phyloP scores from a whole-genome alignment of 1,284 basidiomycete genomes.

The Austroboletus rostrupii region DNA sequence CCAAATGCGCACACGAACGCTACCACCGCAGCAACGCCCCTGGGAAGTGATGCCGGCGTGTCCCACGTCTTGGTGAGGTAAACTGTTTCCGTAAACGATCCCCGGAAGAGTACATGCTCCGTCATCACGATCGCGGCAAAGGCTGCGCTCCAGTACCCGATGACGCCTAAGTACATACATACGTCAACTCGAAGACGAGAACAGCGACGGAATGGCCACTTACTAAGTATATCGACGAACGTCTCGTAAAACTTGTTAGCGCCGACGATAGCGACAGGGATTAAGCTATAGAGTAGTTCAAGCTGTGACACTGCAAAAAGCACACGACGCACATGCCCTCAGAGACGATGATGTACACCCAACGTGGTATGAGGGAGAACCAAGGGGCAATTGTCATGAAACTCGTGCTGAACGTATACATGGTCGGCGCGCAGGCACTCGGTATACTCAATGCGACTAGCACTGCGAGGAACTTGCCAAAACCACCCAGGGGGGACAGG shows the following conservation, averaged over 20 bases:
- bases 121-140: constrained; percentile 51
- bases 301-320: neutral
- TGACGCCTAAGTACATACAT: constrained; percentile 35
- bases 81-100: constrained; percentile 27
- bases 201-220: constrained; percentile 10
- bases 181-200: constrained; percentile 3
- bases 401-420: constrained; percentile 75
- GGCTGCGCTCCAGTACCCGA: constrained; percentile 60
- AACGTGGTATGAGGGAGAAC: constrained; percentile 62
- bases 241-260: constrained; percentile 56
- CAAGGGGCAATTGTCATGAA: constrained; percentile 57
- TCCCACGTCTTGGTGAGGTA: constrained; percentile 25
- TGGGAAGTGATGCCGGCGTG: constrained; percentile 20
- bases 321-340: constrained; percentile 56
- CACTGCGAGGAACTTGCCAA: constrained; percentile 52
- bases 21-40: constrained; percentile 37
- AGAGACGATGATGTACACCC: constrained; percentile 66
- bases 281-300: constrained; percentile 36
- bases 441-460: constrained; percentile 47
- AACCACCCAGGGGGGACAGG: constrained; percentile 47
- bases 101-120: constrained; percentile 58
- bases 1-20: constrained; percentile 46
- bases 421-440: constrained; percentile 62
- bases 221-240: constrained; percentile 53
- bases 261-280: constrained; percentile 58